Evolutionary conservation across 1,139 yeast species (phyloP).

Genomic region (Kodamaea sp.): DNA sequence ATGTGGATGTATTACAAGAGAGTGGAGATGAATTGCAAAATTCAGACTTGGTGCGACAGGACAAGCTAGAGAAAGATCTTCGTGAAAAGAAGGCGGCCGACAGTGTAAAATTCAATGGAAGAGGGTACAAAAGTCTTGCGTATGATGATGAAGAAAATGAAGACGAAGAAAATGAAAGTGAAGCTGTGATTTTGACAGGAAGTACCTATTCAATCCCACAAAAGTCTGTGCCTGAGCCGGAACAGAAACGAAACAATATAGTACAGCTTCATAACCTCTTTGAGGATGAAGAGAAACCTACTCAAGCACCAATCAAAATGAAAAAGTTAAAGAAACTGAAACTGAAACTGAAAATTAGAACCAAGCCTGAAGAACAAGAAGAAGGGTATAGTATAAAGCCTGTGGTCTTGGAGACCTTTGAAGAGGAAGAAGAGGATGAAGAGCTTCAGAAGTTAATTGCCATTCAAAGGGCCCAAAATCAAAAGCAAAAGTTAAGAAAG

Average conservation of each 20-base stretch:
- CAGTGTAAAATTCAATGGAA: constrained; percentile 26
- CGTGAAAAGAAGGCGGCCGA: constrained; percentile 27
- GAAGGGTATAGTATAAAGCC: constrained; percentile 18
- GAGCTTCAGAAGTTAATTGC: constrained; percentile 49
- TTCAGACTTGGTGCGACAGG: constrained; percentile 34
- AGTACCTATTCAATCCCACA: constrained; percentile 10
- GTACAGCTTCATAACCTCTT: constrained; percentile 18
- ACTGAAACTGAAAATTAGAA: constrained; percentile 23
- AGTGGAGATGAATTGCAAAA: constrained; percentile 51
- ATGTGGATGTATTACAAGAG: constrained; percentile 52
- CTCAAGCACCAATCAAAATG: constrained; percentile 42
- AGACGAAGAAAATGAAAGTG: constrained; percentile 17
- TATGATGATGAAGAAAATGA: constrained; percentile 18
- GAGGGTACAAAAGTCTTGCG: constrained; percentile 16
- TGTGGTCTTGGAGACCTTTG: constrained; percentile 28
- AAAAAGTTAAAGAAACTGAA: constrained; percentile 19
- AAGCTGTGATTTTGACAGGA: constrained; percentile 13
- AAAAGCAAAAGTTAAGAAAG: constrained; percentile 33
- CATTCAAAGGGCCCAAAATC: constrained; percentile 41
- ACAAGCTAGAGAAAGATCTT: constrained; percentile 26
- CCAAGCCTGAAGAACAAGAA: constrained; percentile 12
- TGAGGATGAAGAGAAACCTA: constrained; percentile 28
- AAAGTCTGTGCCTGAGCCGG: constrained; percentile 15
- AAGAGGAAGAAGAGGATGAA: constrained; percentile 36
- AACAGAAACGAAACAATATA: constrained; percentile 16